Evolutionary conservation across 495 filamentous ascomycete species (phyloP), one percentile per base, ranked within the genome.

Genomic region (Apiosordaria backusii): DNA sequence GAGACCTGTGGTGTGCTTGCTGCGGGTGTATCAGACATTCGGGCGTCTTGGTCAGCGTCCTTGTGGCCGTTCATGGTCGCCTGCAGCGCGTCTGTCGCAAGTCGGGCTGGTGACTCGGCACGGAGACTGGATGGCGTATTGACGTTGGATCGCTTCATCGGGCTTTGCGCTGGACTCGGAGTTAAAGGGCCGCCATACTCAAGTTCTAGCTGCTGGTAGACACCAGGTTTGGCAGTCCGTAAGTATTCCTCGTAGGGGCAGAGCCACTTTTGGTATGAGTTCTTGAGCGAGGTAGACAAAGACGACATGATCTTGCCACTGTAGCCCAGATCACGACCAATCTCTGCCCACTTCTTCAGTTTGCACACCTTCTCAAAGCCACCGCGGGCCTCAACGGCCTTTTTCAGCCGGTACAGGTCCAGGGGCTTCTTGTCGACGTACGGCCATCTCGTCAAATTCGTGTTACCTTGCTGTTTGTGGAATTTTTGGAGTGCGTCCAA

Each of bases 271-370:
- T 96, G 92, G 72, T 95, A 99, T 5, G 96, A 98, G 72, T 98
- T 99, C 77, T 98, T 99, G 61, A 99, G 86, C 22, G 96, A 98
- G 1, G 95, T 99, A 13, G 95, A 99, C 53, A 99, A 78, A n/a
- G 96, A 98, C 0, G 96, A 98, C 95, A 99, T 99, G 69, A 99
- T 99, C 79, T 99, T 99, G 73, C 95, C 95, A 74, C 95, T 97
- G 79, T 99, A 99, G 62, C 95, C 95, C 21, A 99, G 80, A 76
- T 97, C 94, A 74, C 95, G 89, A 40, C 95, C 95, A 67, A 99
- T 97, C 76, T 99, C 95, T 0, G 95, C 95, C 95, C 95, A 99
- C 81, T 97, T 98, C 78, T 99, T 99, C 60, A 88, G 84, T 79
- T 96, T 97, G 83, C 96, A 98, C 50, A 99, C 95, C 67, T 88